phyloP scores from a whole-genome alignment of 352 stramenopile genomes.

The Phytophthora boehmeriae region DNA sequence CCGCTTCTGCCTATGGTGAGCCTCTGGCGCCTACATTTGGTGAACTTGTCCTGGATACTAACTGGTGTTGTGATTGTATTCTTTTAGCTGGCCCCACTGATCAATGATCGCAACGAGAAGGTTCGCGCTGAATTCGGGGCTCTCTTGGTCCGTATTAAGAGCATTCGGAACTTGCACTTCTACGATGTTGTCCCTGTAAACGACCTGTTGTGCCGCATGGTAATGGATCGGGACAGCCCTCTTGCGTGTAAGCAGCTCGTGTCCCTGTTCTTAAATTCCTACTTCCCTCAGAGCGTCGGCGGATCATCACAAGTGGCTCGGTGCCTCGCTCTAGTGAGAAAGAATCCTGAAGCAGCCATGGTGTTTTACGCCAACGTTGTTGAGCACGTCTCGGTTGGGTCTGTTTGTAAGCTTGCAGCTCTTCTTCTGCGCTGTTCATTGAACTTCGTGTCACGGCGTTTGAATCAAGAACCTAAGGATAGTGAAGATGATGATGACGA shows the following conservation, averaged over 20 bases:
- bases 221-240: constrained; percentile 62
- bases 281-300: constrained; percentile 84
- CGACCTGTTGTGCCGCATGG: constrained; percentile 73
- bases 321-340: constrained; percentile 79
- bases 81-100: constrained; percentile 69
- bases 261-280: constrained; percentile 86
- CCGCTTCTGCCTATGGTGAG: constrained; percentile 81
- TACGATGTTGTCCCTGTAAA: constrained; percentile 87
- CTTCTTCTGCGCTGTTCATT: constrained; percentile 77
- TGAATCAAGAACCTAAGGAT: constrained; percentile 48
- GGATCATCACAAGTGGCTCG: constrained; percentile 84
- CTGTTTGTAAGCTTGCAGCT: constrained; percentile 81
- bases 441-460: constrained; percentile 75
- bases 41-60: not conserved
- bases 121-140: constrained; percentile 80
- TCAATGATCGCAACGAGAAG: constrained; percentile 86
- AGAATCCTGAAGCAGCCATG: constrained; percentile 80
- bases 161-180: constrained; percentile 86
- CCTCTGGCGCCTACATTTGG: not conserved
- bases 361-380: constrained; percentile 85
- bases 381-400: constrained; percentile 77
- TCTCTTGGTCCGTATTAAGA: constrained; percentile 87
- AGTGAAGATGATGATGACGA: constrained; percentile 46
- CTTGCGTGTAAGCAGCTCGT: constrained; percentile 79
- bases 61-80: constrained; percentile 16